phyloP scores from a whole-genome alignment of 768 basidiomycete species.

The Podaxis carcinomalis region DNA sequence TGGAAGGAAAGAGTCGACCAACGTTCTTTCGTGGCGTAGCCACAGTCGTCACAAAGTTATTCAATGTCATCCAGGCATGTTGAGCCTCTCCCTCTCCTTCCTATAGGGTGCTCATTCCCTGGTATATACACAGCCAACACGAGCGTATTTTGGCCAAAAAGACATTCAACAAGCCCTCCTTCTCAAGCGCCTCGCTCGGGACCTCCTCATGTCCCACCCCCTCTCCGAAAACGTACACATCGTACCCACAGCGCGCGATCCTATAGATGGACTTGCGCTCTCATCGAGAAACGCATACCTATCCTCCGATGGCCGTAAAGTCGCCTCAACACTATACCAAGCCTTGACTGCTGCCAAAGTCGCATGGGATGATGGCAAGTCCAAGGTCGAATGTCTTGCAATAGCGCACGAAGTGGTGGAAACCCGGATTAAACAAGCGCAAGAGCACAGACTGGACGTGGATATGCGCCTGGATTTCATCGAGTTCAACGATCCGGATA shows the following conservation, averaged over 20 bases:
- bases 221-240: conserved; percentile 73
- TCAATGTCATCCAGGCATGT: conserved; percentile 84
- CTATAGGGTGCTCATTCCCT: conserved; percentile 5
- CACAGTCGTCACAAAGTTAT: conserved; percentile 91
- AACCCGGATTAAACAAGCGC: conserved; percentile 23
- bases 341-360: conserved; percentile 59
- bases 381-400: conserved; percentile 45
- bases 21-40: conserved; percentile 95
- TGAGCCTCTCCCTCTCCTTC: not conserved
- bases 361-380: conserved; percentile 49
- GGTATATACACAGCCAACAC: conserved; percentile 60
- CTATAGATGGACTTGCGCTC: conserved; percentile 67
- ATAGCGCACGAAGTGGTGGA: conserved; percentile 40
- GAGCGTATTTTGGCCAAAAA: conserved; percentile 96
- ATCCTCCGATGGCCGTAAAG: conserved; percentile 50
- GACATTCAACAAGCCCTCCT: conserved; percentile 96
- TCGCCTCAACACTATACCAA: conserved; percentile 65
- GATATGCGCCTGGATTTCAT: conserved; percentile 77
- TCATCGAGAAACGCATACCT: conserved; percentile 92
- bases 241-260: conserved; percentile 76
- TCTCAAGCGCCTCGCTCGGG: conserved; percentile 70
- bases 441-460: conserved; percentile 33
- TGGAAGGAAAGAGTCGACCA: conserved; percentile 88
- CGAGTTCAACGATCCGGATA: conserved; percentile 79
- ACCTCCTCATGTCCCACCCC: conserved; percentile 81